Conservation (phyloP, 139 green algal genomes). For the Zygnema circumcarinatum region DNA sequence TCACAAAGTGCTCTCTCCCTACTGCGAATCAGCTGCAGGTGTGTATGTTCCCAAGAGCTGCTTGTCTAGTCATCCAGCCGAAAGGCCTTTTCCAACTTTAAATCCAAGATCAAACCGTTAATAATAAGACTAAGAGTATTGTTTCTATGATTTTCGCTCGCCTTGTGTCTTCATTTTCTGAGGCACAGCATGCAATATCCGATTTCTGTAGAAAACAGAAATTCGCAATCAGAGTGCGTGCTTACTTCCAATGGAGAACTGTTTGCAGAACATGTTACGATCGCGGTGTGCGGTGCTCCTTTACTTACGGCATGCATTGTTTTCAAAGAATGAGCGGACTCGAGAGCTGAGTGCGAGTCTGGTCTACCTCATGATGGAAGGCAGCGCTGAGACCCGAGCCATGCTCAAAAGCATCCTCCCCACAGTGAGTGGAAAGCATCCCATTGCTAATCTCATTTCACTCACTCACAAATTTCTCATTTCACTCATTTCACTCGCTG, state of each 20-base stretch:
- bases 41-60: no score
- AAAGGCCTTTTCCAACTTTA: no score
- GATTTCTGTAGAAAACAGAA: no score
- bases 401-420: slow-evolving; percentile 36
- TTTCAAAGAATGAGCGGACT: slow-evolving; percentile 23
- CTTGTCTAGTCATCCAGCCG: no score
- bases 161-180: no score
- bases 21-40: slow-evolving; percentile 29
- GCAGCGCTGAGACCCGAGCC: background rate
- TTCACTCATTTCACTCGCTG: slow-evolving; percentile 8
- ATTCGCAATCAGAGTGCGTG: no score
- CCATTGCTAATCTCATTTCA: no score
- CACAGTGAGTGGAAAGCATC: slow-evolving; percentile 7
- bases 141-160: no score
- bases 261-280: slow-evolving; percentile 13
- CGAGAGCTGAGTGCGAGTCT: slow-evolving; percentile 32
- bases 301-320: slow-evolving; percentile 26
- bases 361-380: slow-evolving; percentile 35
- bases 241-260: no score
- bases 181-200: no score
- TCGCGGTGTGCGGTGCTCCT: slow-evolving; percentile 35
- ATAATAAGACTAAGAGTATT: no score
- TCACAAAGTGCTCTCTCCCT: slow-evolving; percentile 28
- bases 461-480: slow-evolving; percentile 1
- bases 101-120: no score